Percentiles rank a stretch among this genome's conserved stretches.
Evolutionary conservation across 2,329 filamentous ascomycete species (phyloP).

Genomic region (Lomentospora prolificans): DNA sequence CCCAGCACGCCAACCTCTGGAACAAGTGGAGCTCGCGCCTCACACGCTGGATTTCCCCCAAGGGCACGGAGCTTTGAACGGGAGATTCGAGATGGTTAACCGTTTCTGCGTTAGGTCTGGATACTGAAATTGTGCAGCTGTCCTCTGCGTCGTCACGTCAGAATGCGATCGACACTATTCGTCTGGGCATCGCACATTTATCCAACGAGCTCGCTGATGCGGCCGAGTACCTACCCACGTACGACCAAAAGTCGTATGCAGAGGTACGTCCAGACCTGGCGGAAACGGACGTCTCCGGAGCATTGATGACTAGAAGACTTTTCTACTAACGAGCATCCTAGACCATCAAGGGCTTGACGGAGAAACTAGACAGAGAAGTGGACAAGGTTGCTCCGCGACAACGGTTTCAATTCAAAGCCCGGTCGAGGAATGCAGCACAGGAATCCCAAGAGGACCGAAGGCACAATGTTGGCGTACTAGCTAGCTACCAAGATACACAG

Average conservation of each 20-base stretch:
- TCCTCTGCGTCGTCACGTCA: constrained; percentile 54
- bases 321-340: not conserved
- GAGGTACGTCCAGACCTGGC: constrained; percentile 41
- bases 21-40: no score
- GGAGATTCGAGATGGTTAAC: not conserved
- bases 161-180: constrained; percentile 70
- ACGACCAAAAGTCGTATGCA: constrained; percentile 80
- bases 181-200: constrained; percentile 69
- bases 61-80: not conserved
- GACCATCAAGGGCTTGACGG: constrained; percentile 71
- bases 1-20: no score
- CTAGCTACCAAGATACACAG: constrained; percentile 18
- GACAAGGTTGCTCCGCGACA: constrained; percentile 61
- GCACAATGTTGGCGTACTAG: constrained; percentile 22
- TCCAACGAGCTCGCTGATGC: constrained; percentile 81
- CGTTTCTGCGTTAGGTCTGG: constrained; percentile 50
- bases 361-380: constrained; percentile 64
- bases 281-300: not conserved
- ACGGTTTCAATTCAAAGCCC: constrained; percentile 69
- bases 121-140: constrained; percentile 65
- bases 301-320: not conserved
- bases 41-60: no score
- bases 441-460: constrained; percentile 32
- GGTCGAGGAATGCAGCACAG: constrained; percentile 25
- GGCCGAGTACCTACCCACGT: constrained; percentile 70